Base-by-base conservation (phyloP, 2,329 filamentous ascomycete species). In the Ophioceras dolichostomum region DNA sequence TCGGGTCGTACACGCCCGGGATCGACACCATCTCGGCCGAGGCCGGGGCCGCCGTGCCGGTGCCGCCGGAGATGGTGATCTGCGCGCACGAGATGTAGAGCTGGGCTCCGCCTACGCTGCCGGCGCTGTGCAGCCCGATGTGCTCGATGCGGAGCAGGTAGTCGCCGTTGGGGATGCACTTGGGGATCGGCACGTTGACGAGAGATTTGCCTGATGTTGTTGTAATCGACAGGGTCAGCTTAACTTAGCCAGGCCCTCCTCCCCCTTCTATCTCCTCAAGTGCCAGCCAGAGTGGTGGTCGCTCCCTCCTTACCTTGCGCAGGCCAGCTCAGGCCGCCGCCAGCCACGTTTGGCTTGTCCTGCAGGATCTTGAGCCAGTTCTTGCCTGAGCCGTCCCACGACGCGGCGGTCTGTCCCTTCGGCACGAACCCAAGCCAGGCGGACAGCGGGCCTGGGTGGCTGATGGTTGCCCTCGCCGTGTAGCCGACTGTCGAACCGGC, bases 341-440 rank as follows among this genome's bases (percentile, higher is more conserved):
- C 49, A 4, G 53, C 55, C 7, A 49, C 47, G 16, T 45, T 45
- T 5, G 59, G 58, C 42, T 55, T 49, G 42, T 62, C 58, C 49
- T 63, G 56, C 48, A 50, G 60, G 30, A 63, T 56, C 52, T 63
- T 63, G 51, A 61, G 61, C 59, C 59, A 63, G 12, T 59, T 57
- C 3, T 48, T 44, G 3, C 61, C 61, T 36, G 49, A 50, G 41
- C 60, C 60, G 43, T 59, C 57, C 39, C 55, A 61, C 34, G 49
- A 48, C 5, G 52, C 54, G 2, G 58, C 58, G 2, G 55, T 57
- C 45, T 54, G 40, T 36, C 58, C 58, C 4, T 46, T 32, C 27
- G 59, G 58, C 0, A 56, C 59, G 47, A 58, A 59, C 38, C 59
- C 60, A 50, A 62, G 54, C 48, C 61, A 62, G 28, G 58, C 59